phyloP scores from a whole-genome alignment of 208 protist species.

The Phytomonas sp. region DNA sequence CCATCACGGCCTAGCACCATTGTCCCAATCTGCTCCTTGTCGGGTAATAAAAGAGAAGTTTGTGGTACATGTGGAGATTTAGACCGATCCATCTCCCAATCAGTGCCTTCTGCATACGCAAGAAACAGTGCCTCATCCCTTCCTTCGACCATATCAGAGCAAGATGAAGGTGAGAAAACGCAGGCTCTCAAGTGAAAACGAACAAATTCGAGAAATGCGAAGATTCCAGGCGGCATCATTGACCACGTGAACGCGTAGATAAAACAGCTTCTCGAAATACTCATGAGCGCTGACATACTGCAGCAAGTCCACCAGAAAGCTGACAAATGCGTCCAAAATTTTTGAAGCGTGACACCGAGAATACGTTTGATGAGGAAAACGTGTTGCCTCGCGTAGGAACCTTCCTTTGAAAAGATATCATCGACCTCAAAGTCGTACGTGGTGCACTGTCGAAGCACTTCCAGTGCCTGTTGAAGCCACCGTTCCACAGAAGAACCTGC shows the following conservation, averaged over 20 bases:
- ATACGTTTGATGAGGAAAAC: neutral
- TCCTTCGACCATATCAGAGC: neutral
- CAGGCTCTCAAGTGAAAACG: neutral
- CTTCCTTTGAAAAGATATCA: neutral
- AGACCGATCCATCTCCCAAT: neutral
- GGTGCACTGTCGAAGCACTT: conserved; percentile 20
- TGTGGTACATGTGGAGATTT: neutral
- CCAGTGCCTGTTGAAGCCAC: conserved; percentile 19
- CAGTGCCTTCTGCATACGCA: neutral
- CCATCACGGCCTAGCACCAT: neutral
- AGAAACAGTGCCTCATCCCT: neutral
- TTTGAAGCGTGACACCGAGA: neutral
- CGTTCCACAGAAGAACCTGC: neutral
- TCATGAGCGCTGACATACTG: neutral
- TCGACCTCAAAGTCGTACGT: conserved; percentile 21
- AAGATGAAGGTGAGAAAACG: neutral
- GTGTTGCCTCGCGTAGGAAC: neutral
- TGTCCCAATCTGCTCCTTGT: neutral
- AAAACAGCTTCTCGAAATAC: neutral
- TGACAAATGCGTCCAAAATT: neutral
- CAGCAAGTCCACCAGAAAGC: neutral
- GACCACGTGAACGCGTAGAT: neutral
- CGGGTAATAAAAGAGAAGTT: neutral
- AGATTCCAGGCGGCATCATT: neutral
- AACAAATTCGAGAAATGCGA: neutral